A percentile compares a stretch with the other conserved stretches of the same genome.
Evolutionary conservation across 2,329 filamentous ascomycete species (phyloP).

Genomic region (Fusarium verticillioides): DNA sequence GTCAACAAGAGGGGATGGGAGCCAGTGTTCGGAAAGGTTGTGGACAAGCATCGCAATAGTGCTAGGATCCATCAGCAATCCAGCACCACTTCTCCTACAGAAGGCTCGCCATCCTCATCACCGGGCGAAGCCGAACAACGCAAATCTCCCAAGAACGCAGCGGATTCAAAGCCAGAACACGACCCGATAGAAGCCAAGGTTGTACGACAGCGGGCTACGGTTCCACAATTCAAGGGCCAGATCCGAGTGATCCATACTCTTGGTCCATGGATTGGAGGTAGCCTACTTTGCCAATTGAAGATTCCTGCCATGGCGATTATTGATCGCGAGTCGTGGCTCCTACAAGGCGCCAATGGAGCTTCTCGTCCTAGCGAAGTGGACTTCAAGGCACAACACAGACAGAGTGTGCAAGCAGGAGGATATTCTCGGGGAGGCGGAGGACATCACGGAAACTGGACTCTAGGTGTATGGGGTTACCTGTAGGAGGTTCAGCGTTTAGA

Average conservation of each 20-base stretch:
- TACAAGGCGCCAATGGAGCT: slow-evolving; percentile 73
- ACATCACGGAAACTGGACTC: slow-evolving; percentile 66
- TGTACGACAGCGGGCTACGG: slow-evolving; percentile 47
- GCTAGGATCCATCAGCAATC: slow-evolving; percentile 53
- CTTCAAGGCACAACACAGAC: slow-evolving; percentile 66
- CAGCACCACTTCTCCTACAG: slow-evolving; percentile 29
- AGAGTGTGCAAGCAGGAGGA: slow-evolving; percentile 71
- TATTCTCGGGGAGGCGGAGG: slow-evolving; percentile 53
- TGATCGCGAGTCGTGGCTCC: slow-evolving; percentile 77
- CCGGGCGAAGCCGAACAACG: slow-evolving; percentile 42
- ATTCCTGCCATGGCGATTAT: slow-evolving; percentile 75
- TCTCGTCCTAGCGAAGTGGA: slow-evolving; percentile 69
- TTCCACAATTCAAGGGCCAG: slow-evolving; percentile 64
- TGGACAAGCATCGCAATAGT: slow-evolving; percentile 64
- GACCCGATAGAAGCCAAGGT: slow-evolving; percentile 53
- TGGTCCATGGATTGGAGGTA: slow-evolving; percentile 80
- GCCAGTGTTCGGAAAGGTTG: slow-evolving; percentile 75
- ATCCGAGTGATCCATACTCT: slow-evolving; percentile 75
- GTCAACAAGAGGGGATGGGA: slow-evolving; percentile 81
- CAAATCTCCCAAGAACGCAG: slow-evolving; percentile 33
- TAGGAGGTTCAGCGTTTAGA: slow-evolving; percentile 38
- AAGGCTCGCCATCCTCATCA: slow-evolving; percentile 37
- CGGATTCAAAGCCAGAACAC: slow-evolving; percentile 40
- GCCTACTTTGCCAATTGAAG: slow-evolving; percentile 74
- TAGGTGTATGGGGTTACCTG: slow-evolving; percentile 70